Evolutionary conservation across 352 stramenopile genomes (phyloP).

Genomic region (Phytophthora sp.): DNA sequence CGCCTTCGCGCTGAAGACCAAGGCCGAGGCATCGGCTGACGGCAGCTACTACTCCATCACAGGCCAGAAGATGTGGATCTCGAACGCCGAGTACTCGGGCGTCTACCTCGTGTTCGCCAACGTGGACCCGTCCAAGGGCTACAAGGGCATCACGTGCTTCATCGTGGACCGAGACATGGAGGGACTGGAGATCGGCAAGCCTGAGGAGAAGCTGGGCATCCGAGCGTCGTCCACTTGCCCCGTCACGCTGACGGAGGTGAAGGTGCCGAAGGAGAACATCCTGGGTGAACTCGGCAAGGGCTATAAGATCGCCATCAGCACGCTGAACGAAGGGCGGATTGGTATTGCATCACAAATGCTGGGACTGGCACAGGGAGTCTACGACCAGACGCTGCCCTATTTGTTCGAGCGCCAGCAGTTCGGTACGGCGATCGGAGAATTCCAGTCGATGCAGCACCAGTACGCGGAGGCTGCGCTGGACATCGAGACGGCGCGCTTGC

Average conservation of each 20-base stretch:
- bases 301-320: slow-evolving; percentile 98
- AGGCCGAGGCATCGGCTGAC: slow-evolving; percentile 84
- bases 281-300: slow-evolving; percentile 94
- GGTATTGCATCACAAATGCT: slow-evolving; percentile 98
- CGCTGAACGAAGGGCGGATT: slow-evolving; percentile 96
- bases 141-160: slow-evolving; percentile 99
- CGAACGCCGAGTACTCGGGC: slow-evolving; percentile 94
- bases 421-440: slow-evolving; percentile 93
- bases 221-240: slow-evolving; percentile 95
- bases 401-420: slow-evolving; percentile 97
- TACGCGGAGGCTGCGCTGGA: slow-evolving; percentile 95
- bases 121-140: slow-evolving; percentile 89
- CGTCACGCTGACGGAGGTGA: slow-evolving; percentile 94
- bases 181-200: slow-evolving; percentile 93
- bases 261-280: slow-evolving; percentile 93
- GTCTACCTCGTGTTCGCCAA: slow-evolving; percentile 98
- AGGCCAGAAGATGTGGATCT: slow-evolving; percentile 98
- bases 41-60: slow-evolving; percentile 95
- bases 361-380: slow-evolving; percentile 95
- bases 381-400: slow-evolving; percentile 97
- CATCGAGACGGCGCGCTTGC: slow-evolving; percentile 92
- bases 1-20: slow-evolving; percentile 96
- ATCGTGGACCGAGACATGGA: slow-evolving; percentile 95
- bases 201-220: slow-evolving; percentile 98
- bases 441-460: slow-evolving; percentile 97